Base-by-base conservation (phyloP, 768 basidiomycete genomes). In the Hygrophoropsis aurantiaca region DNA sequence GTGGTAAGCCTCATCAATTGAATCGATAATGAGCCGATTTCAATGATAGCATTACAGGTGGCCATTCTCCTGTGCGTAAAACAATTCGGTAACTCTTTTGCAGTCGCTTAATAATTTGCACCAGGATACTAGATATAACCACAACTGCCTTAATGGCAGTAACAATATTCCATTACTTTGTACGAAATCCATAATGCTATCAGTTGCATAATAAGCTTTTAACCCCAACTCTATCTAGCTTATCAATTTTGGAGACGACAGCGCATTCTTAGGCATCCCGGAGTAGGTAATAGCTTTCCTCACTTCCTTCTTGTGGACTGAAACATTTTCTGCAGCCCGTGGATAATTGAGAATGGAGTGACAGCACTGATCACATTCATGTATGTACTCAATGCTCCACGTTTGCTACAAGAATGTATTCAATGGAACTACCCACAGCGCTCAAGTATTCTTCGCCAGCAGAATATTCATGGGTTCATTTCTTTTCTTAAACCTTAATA, bases 381-480 rank as follows among this genome's bases (percentile, higher is more conserved):
- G 42, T 44, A 20, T 15, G 27, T 38, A 13, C 7, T 30, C n/a
- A 30, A 19, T 42, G 40, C 24, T 25, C 27, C 26, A 4, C 5
- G 5, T 24, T 11, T 21, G 6, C 23, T 16, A n/a, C 21, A 8
- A 42, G 26, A 26, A 24, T 25, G n/a, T n/a, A n/a, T n/a, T n/a
- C n/a, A n/a, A n/a, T n/a, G n/a, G n/a, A n/a, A n/a, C 15, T 33
- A 13, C 16, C 7, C 15, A 16, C 19, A 44, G 42, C 9, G 21
- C 27, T 5, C 42, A 44, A 23, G 18, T 44, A 9, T 44, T 33
- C 33, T 44, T 44, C 20, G 42, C 42, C 42, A 44, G 27, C 30
- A 9, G 42, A 30, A 44, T 44, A 20, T 44, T 32, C n/a, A 27
- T 44, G 33, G 33, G 42, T 44, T 11, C 11, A 18, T 33, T 3